Evolutionary conservation across 2,329 filamentous ascomycete genomes (phyloP), one percentile per base, ranked within the genome.

Genomic region (Cytospora chrysosperma): DNA sequence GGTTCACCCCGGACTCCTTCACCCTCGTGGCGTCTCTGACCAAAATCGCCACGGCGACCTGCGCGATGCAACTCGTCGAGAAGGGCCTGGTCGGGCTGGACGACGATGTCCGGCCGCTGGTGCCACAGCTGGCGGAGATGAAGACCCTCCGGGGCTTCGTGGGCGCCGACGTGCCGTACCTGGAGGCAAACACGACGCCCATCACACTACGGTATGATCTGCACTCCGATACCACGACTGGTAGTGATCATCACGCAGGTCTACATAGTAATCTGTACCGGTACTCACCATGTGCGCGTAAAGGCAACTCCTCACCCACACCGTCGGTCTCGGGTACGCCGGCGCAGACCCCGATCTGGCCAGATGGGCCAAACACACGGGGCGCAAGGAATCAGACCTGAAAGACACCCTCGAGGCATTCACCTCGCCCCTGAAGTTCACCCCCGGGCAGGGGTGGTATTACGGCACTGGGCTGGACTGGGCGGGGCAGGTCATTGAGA

Each of bases 401-500:
- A 67, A 72, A 30, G 76, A 71, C 65, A 75, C 68, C 37, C 70
- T 73, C 37, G 75, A 75, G 1, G 76, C 76, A 67, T 80, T 75
- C 70, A 70, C 68, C 54, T 76, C 77, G 61, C 82, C 80, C 0
- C 68, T 82, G 40, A 72, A 74, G 59, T 81, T 81, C 63, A 66
- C 72, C 3, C 79, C 82, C 0, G 83, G 82, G 0, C 72, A 76
- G 3, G 75, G 76, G 8, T 85, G 82, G 82, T 72, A 71, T 32
- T 85, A 85, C 63, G 81, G 82, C 5, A 69, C 74, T 4, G 71
- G 72, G 0, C 63, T 78, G 50, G 82, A 85, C 72, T 84, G 79
- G 75, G 81, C 78, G 0, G 81, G 79, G 3, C 64, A 77, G 6
- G 71, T 78, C 1, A 70, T 85, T 5, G 78, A 82, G 68, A 70